Evolutionary conservation across 805 yeast species (phyloP).

Genomic region (Barnettozyma sucrosica): DNA sequence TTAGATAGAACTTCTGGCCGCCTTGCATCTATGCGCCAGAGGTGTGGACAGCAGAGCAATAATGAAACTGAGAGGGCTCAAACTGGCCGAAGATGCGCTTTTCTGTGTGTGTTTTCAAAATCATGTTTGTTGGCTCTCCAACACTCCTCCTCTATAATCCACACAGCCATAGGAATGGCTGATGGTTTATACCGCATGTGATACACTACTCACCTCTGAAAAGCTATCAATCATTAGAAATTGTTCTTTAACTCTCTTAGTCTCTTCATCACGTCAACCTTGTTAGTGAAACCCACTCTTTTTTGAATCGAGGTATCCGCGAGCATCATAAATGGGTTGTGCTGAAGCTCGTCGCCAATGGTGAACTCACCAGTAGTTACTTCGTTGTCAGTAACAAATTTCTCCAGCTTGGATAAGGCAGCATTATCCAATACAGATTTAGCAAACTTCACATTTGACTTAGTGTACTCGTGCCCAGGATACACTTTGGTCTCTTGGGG

Average conservation of each 20-base stretch:
- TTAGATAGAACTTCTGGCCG: slow-evolving; percentile 36
- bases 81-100: background rate
- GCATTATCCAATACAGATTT: slow-evolving; percentile 40
- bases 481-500: slow-evolving; percentile 70
- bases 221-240: slow-evolving; percentile 1
- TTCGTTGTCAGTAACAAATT: slow-evolving; percentile 50
- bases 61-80: slow-evolving; percentile 19
- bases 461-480: slow-evolving; percentile 97
- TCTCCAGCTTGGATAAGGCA: slow-evolving; percentile 50
- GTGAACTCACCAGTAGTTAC: slow-evolving; percentile 84
- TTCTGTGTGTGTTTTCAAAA: background rate
- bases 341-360: slow-evolving; percentile 69
- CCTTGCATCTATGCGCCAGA: slow-evolving; percentile 26
- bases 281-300: slow-evolving; percentile 48
- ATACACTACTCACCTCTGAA: too few species aligned
- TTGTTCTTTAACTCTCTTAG: slow-evolving; percentile 74
- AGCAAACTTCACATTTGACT: slow-evolving; percentile 73
- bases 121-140: slow-evolving; percentile 2
- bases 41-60: slow-evolving; percentile 52
- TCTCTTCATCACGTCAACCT: slow-evolving; percentile 58
- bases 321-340: slow-evolving; percentile 87
- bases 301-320: slow-evolving; percentile 55
- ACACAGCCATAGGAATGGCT: background rate
- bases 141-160: background rate
- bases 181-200: background rate